Percentiles rank a stretch among this genome's conserved stretches.
Evolutionary conservation across 768 basidiomycete genomes (phyloP).

Genomic region (Auriscalpium vulgare): DNA sequence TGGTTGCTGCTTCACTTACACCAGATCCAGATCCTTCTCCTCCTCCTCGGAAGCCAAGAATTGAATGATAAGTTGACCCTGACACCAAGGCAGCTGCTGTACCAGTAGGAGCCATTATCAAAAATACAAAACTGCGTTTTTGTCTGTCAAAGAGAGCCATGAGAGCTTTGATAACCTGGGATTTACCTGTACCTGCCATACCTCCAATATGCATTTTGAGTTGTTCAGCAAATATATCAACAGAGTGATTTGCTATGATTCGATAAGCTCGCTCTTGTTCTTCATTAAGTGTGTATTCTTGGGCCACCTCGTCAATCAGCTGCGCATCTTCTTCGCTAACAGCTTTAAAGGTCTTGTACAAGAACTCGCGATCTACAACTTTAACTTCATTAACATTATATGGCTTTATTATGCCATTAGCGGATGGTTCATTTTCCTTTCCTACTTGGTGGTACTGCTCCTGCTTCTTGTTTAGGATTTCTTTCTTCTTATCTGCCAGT

Average conservation of each 20-base stretch:
- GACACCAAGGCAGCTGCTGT: slow-evolving; percentile 11
- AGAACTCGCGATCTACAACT: neutral
- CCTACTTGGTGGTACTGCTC: too few relatives aligned
- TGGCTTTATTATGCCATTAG: too few relatives aligned
- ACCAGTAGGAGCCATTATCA: slow-evolving; percentile 16
- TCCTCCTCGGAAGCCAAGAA: slow-evolving; percentile 2
- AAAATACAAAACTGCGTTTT: slow-evolving; percentile 2
- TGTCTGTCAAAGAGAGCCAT: slow-evolving; percentile 6
- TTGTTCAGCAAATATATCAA: neutral
- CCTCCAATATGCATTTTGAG: slow-evolving; percentile 18
- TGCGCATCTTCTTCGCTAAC: neutral
- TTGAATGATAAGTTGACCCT: slow-evolving; percentile 18
- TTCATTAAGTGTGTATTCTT: slow-evolving; percentile 6
- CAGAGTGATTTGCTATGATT: slow-evolving; percentile 14
- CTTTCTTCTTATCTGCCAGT: too few relatives aligned
- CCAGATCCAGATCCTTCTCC: neutral
- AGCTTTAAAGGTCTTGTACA: neutral
- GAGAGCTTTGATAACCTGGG: slow-evolving; percentile 14
- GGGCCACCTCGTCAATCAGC: neutral
- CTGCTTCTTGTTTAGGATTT: too few relatives aligned
- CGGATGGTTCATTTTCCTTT: too few relatives aligned
- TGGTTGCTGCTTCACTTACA: neutral
- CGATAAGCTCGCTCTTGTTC: slow-evolving; percentile 16
- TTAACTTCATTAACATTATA: neutral
- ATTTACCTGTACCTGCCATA: slow-evolving; percentile 19